Conservation (phyloP, 805 yeast species). For the Tetrapisispora namnaoensis region DNA sequence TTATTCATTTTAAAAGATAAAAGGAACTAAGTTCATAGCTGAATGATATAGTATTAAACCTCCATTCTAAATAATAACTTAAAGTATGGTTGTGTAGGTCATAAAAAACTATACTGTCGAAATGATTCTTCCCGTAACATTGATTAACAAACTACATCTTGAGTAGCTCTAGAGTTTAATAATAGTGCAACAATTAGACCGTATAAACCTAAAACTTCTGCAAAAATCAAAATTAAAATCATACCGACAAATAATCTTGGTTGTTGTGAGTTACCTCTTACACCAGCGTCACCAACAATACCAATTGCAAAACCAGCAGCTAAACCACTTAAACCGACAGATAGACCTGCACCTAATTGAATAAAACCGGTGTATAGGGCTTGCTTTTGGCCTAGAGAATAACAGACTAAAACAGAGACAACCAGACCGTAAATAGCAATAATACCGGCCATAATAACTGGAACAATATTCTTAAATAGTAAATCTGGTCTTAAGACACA, state of each 20-base stretch:
- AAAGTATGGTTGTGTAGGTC: too few relatives aligned
- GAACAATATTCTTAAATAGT: slow-evolving; percentile 85
- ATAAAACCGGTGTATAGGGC: slow-evolving; percentile 95
- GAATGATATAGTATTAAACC: background rate
- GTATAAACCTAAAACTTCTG: slow-evolving; percentile 96
- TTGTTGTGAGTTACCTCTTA: slow-evolving; percentile 96
- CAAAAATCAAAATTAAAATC: slow-evolving; percentile 96
- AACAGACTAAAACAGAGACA: slow-evolving; percentile 89
- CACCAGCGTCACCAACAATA: slow-evolving; percentile 99
- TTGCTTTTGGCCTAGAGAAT: slow-evolving; percentile 78
- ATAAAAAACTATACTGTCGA: too few relatives aligned
- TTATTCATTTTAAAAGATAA: too few relatives aligned
- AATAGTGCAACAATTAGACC: slow-evolving; percentile 97
- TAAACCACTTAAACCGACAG: slow-evolving; percentile 93
- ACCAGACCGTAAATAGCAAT: slow-evolving; percentile 97
- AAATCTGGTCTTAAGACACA: slow-evolving; percentile 96
- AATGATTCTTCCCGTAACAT: background rate
- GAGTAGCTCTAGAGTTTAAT: slow-evolving; percentile 95
- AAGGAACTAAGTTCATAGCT: too few relatives aligned
- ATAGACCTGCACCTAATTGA: slow-evolving; percentile 95
- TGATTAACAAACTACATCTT: slow-evolving; percentile 71
- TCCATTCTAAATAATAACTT: background rate
- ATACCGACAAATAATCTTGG: slow-evolving; percentile 97
- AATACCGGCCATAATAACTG: slow-evolving; percentile 99
- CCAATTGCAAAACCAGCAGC: slow-evolving; percentile 99